Conservation (phyloP, 1,284 basidiomycete genomes). For the Boletus smithii region DNA sequence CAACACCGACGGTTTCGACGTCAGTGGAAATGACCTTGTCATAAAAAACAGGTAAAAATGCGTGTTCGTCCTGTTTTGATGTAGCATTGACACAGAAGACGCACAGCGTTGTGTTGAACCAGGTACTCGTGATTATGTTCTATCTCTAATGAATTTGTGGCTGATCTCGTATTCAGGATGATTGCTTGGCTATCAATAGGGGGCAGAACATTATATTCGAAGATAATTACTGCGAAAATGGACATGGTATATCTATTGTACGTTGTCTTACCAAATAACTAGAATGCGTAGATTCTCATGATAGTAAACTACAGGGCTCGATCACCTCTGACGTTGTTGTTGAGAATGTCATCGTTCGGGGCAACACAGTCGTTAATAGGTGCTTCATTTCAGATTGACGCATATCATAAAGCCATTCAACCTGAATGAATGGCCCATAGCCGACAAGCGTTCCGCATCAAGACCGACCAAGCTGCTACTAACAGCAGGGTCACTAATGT, state of each 20-base stretch:
- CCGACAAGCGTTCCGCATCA: conserved; percentile 46
- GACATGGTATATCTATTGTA: conserved; percentile 60
- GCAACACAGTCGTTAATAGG: conserved; percentile 49
- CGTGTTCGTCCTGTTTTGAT: background rate
- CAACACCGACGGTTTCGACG: conserved; percentile 60
- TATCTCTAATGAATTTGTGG: background rate
- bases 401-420: background rate
- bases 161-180: conserved; percentile 41
- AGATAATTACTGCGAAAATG: conserved; percentile 50
- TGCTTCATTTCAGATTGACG: conserved; percentile 9
- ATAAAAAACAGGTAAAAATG: conserved; percentile 38
- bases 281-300: background rate
- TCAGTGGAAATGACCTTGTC: conserved; percentile 40
- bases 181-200: conserved; percentile 60
- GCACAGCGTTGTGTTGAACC: conserved; percentile 29
- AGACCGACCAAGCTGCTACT: conserved; percentile 39
- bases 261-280: conserved; percentile 5
- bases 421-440: conserved; percentile 26
- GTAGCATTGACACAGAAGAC: background rate
- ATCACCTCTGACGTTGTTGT: conserved; percentile 46
- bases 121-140: conserved; percentile 16
- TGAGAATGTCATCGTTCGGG: conserved; percentile 43
- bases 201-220: conserved; percentile 55
- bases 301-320: conserved; percentile 42
- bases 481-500: conserved; percentile 41